phyloP scores from a whole-genome alignment of 805 yeast species.

The Babjeviella inositovora region DNA sequence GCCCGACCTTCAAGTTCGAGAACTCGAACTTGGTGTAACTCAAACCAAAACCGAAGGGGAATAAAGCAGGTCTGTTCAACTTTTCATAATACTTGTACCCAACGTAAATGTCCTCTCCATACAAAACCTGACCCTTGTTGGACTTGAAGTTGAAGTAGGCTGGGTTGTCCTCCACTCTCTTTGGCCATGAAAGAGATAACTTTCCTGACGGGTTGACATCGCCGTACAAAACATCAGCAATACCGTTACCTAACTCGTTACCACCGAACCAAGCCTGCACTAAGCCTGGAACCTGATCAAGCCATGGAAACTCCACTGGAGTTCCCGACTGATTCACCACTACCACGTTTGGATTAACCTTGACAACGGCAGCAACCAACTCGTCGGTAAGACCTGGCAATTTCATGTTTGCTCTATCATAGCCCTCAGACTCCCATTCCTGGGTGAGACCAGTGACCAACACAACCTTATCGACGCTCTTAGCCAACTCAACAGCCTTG shows the following conservation, averaged over 20 bases:
- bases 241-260: constrained; percentile 36
- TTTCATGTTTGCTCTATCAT: constrained; percentile 31
- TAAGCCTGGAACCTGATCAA: constrained; percentile 18
- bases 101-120: constrained; percentile 27
- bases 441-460: constrained; percentile 31
- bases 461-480: constrained; percentile 32
- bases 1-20: constrained; percentile 9
- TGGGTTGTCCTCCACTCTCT: constrained; percentile 14
- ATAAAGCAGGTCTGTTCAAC: constrained; percentile 14
- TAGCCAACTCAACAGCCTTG: constrained; percentile 31
- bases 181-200: constrained; percentile 34
- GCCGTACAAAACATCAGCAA: constrained; percentile 49
- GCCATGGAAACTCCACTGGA: constrained; percentile 46
- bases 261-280: constrained; percentile 46
- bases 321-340: constrained; percentile 46
- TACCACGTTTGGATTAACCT: constrained; percentile 31
- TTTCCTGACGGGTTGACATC: constrained; percentile 48
- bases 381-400: constrained; percentile 31
- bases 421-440: constrained; percentile 49
- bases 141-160: constrained; percentile 17
- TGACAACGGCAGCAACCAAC: constrained; percentile 23
- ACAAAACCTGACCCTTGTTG: constrained; percentile 16
- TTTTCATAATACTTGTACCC: constrained; percentile 27
- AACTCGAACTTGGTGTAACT: constrained; percentile 20
- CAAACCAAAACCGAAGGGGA: constrained; percentile 26